Percentiles rank a stretch among this genome's conserved stretches.
Conservation (phyloP, 495 filamentous ascomycete species). For the Podospora pseudopauciseta region DNA sequence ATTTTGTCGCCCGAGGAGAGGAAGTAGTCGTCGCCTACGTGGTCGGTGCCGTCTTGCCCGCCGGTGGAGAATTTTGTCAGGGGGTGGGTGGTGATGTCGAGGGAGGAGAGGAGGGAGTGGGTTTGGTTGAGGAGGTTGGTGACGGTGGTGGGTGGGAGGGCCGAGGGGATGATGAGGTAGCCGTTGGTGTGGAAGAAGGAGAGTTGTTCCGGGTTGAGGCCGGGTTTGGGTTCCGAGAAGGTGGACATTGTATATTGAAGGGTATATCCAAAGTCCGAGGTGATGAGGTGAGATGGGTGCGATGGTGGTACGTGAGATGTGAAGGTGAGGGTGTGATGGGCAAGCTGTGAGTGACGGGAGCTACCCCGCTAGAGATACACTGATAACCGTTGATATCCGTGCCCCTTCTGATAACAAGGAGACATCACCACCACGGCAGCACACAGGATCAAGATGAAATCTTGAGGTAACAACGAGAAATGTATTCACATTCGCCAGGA, state of each 20-base stretch:
- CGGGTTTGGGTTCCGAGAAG: constrained; percentile 20
- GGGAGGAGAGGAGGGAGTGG: constrained; percentile 64
- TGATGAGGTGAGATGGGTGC: background rate
- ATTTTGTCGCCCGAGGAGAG: constrained; percentile 83
- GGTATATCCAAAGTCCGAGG: background rate
- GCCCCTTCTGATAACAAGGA: background rate
- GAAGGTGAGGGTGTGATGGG: background rate
- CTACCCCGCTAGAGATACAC: constrained; percentile 13
- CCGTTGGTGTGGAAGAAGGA: constrained; percentile 72
- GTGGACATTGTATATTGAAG: constrained; percentile 3
- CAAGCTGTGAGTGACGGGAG: constrained; percentile 1
- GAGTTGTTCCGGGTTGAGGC: constrained; percentile 71
- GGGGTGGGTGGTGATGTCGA: constrained; percentile 76
- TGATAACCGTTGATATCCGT: background rate
- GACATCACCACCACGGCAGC: background rate
- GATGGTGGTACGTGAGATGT: background rate
- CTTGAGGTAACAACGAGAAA: no score
- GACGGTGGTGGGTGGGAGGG: constrained; percentile 62
- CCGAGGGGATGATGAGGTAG: constrained; percentile 83
- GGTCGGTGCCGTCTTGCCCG: constrained; percentile 55
- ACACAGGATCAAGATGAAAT: no score
- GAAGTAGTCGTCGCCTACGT: constrained; percentile 96
- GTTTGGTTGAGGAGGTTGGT: constrained; percentile 69
- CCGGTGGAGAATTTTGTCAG: constrained; percentile 91
- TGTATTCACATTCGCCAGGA: no score